Evolutionary conservation across 371 early-diverging fungal species (phyloP), one percentile per base, ranked within the genome.

Genomic region (Apophysomyces elegans): DNA sequence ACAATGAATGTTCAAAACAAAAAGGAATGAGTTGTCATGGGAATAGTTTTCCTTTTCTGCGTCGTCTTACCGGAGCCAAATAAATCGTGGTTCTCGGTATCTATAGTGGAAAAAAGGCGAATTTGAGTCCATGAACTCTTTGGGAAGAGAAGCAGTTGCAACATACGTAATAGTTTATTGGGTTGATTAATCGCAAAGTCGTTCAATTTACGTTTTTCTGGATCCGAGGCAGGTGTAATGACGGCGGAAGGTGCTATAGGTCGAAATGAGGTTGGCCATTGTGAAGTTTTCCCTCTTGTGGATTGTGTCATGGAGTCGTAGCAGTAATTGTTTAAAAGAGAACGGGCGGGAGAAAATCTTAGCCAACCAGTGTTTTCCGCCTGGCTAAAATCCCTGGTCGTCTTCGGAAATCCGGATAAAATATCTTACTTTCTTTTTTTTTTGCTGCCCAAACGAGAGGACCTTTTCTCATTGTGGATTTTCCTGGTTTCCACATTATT

Each of bases 181-280:
- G 54, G 54, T 50, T 50, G 54, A 16, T n/a, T 9, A 5, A 21
- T 26, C 21, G 16, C 54, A 18, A 50, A 32, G n/a, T 50, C 54
- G 9, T 50, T 21, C 5, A 50, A 26, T 21, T 50, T 50, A 18
- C 54, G 54, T 50, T 50, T 50, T 50, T 50, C 54, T 5, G 54
- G 9, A 21, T 50, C 54, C 16, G 54, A 50, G 21, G 9, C 54
- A 50, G 54, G 54, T 21, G 54, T 9, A 50, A 50, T 50, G 54
- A 50, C 21, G 21, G 54, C 54, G 54, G 18, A 50, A 50, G 54
- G 54, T 7, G 54, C 54, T 21, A 50, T 50, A 21, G 54, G 54
- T 50, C 54, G n/a, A 50, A 50, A 50, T 50, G 54, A 50, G 16
- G 54, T 21, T 21, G 54, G 54, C 54, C 54, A 50, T 21, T 50